phyloP scores from a whole-genome alignment of 495 filamentous ascomycete species.

The Chaetomium tenue region DNA sequence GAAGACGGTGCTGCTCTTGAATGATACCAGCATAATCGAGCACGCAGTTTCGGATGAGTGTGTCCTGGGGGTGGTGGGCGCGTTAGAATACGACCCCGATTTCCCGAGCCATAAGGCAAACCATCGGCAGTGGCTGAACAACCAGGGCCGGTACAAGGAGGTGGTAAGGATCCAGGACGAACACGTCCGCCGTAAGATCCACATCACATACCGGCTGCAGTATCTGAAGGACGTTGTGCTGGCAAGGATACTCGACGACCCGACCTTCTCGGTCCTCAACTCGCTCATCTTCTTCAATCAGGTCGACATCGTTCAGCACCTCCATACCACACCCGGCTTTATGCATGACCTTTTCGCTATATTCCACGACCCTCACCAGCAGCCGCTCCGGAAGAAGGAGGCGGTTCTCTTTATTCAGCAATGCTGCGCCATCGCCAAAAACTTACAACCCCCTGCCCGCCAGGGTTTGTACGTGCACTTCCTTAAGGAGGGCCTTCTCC shows the following conservation, averaged over 20 bases:
- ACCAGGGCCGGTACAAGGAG: constrained; percentile 89
- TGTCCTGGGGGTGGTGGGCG: constrained; percentile 90
- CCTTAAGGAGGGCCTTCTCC: constrained; percentile 79
- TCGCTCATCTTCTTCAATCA: constrained; percentile 98
- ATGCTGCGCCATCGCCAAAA: constrained; percentile 92
- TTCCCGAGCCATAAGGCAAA: constrained; percentile 99
- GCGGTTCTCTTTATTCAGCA: constrained; percentile 96
- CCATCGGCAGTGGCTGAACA: constrained; percentile 87
- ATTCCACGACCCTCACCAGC: constrained; percentile 64
- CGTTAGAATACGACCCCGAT: constrained; percentile 96
- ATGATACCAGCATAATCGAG: constrained; percentile 92
- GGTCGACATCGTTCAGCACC: constrained; percentile 92
- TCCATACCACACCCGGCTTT: constrained; percentile 75
- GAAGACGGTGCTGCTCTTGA: constrained; percentile 91
- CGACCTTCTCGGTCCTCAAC: constrained; percentile 96
- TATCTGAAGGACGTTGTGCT: constrained; percentile 99
- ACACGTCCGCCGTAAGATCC: constrained; percentile 82
- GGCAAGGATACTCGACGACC: constrained; percentile 93
- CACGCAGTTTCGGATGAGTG: constrained; percentile 85
- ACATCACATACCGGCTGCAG: constrained; percentile 90
- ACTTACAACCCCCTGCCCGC: constrained; percentile 76
- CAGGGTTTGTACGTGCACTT: constrained; percentile 84
- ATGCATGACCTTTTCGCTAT: constrained; percentile 87
- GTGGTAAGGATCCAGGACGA: constrained; percentile 87
- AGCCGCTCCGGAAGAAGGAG: constrained; percentile 78